These are phyloP conservation scores for Pyronema omphalodes DNA, from an alignment of 495 filamentous ascomycete genomes.

Conservation along the genomic window DNA sequence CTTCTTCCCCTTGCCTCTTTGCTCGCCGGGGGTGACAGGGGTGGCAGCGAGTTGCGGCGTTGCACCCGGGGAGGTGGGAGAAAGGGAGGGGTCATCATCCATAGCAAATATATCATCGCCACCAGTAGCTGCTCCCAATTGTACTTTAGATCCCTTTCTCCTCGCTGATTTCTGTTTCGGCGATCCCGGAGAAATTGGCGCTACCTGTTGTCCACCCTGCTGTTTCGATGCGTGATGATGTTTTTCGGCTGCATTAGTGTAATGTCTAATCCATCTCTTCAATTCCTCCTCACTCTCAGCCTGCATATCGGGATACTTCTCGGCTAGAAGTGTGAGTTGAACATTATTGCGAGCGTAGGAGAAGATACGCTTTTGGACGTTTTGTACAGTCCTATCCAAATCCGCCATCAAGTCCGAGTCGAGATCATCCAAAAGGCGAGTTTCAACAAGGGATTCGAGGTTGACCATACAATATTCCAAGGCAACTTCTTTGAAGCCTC, in stretches of 20 bases:
- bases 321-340: constrained; percentile 48
- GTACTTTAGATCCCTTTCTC: not conserved
- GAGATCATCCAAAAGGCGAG: constrained; percentile 66
- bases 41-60: no score
- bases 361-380: constrained; percentile 58
- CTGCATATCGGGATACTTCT: constrained; percentile 36
- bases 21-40: no score
- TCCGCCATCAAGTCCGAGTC: constrained; percentile 64
- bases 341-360: constrained; percentile 59
- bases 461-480: constrained; percentile 85
- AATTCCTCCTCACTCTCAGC: constrained; percentile 28
- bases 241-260: constrained; percentile 6
- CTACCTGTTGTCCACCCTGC: not conserved
- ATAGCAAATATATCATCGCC: constrained; percentile 4
- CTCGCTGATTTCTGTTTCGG: not conserved
- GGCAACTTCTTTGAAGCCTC: constrained; percentile 70
- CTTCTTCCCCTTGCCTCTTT: no score
- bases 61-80: not conserved
- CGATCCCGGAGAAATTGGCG: not conserved
- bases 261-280: constrained; percentile 32
- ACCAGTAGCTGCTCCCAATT: not conserved
- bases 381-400: constrained; percentile 57
- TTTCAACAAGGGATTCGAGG: constrained; percentile 74
- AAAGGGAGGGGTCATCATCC: constrained; percentile 1
- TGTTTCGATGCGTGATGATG: not conserved